Evolutionary conservation across 257 asterid genomes (phyloP), one percentile per base, ranked within the genome.

Genomic region (Jaltomata sinuosa): DNA sequence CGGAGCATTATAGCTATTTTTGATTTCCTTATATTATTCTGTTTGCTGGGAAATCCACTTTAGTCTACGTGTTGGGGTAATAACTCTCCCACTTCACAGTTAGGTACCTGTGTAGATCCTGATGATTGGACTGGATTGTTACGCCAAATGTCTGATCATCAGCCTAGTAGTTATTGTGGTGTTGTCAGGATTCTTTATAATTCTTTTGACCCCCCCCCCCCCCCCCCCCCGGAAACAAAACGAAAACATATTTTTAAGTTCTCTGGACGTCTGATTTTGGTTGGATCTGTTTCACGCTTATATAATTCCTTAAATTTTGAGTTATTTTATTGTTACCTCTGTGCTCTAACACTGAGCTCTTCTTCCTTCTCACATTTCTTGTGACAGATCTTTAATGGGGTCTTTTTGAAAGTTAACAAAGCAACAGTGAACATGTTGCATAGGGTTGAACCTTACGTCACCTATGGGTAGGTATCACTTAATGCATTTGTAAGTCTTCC

Each of bases 381-480:
- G 54, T 38, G 59, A 64, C 72, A 92, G 95, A 92, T 92, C 84
- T 92, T 92, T 34, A 92, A 92, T 29, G 93, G 95, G 2, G 95
- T 92, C 29, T 92, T 92, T 42, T 64, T 92, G 91, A 92, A 90
- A 87, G 93, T 91, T 8, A 91, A 91, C 89, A 89, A 90, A 50
- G 94, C 92, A 12, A 90, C 92, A 4, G 36, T 89, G 80, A 92
- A 90, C 90, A 92, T 92, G 94, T 86, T 92, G 57, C 94, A 89
- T 81, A 85, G 89, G 79, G 93, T 90, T 68, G 94, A 92, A 85
- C 94, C 94, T 14, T 90, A 90, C 57, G 95, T 92, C 15, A 90
- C 92, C n/a, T 92, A 88, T 22, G 93, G 95, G 94, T 91, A 81
- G 50, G 87, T 36, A 14, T 22, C 53, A 4, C 55, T 11, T 25